Evolutionary conservation across 495 filamentous ascomycete genomes (phyloP), one percentile per base, ranked within the genome.

Genomic region (Aspergillus asperescens): DNA sequence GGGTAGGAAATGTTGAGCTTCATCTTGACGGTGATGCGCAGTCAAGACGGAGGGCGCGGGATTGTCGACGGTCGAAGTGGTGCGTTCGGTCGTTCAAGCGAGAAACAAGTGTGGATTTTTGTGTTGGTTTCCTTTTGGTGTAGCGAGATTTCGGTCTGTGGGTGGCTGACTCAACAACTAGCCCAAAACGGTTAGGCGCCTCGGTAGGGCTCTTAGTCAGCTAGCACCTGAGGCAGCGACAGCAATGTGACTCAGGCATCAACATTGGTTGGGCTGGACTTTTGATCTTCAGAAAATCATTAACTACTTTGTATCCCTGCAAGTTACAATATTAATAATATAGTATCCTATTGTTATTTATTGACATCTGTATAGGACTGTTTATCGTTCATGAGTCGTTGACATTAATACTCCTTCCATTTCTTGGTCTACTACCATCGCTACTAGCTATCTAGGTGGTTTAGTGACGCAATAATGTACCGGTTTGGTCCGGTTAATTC

Each of bases 1-100:
- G 94, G 93, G 82, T 88, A 90, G 75, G 88, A 94, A 78, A 96
- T 91, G 84, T 96, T 95, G 81, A 95, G 81, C 87, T 95, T 88
- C 86, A 88, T 89, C 73, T 76, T 76, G 73, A 74, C 73, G 70
- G 65, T 62, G 69, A 61, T 68, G 71, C 73, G 71, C 73, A 69
- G 71, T 76, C 71, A 76, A 76, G 73, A 76, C 73, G 71, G 69
- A 72, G 73, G 60, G 68, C 71, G 73, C 68, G 65, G 66, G 61
- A 70, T 74, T 71, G 72, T 74, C 72, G 71, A 76, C 68, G 64
- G 62, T 73, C 62, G 62, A 59, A 48, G 68, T 62, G 61, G 62
- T 72, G 40, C 50, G 50, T 68, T 51, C 50, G 51, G 60, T 60
- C 62, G 63, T 63, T 56, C 50, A 52, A 52, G 50, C 50, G 27